Conservation (phyloP, 495 filamentous ascomycete genomes). For the Aspergillus cristatus region DNA sequence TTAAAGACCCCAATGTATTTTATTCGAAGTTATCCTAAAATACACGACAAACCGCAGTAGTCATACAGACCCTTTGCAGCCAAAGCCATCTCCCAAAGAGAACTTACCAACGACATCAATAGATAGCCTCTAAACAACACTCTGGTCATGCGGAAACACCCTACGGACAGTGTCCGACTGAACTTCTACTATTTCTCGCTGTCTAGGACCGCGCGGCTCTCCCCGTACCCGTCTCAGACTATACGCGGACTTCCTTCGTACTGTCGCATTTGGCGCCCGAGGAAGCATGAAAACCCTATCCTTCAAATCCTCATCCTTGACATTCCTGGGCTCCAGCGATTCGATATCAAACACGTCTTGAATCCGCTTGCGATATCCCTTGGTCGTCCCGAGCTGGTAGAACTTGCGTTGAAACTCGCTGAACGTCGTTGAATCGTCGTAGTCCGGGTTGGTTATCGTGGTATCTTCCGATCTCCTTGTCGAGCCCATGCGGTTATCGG, state of each 20-base stretch:
- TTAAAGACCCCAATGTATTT: too few species aligned
- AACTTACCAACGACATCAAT: too few species aligned
- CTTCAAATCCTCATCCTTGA: background rate
- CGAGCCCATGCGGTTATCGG: background rate
- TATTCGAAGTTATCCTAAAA: too few species aligned
- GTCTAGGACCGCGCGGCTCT: too few species aligned
- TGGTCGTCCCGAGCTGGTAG: background rate
- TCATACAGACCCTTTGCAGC: too few species aligned
- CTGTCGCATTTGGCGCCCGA: constrained; percentile 6
- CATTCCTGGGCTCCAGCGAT: background rate
- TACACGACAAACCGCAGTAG: too few species aligned
- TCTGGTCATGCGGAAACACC: too few species aligned
- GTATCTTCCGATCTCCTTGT: background rate
- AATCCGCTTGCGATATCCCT: constrained; percentile 1
- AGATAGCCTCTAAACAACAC: too few species aligned
- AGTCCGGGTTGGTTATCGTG: background rate
- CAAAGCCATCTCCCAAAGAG: too few species aligned
- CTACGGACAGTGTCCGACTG: too few species aligned
- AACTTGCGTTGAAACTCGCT: background rate
- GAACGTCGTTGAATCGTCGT: background rate
- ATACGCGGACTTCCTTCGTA: constrained; percentile 1
- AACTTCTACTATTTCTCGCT: too few species aligned
- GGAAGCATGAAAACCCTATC: constrained; percentile 6
- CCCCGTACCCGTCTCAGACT: too few species aligned
- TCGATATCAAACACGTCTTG: constrained; percentile 7